These are phyloP conservation scores for Capsicum chinense DNA, from an alignment of 257 asterid genomes.

Conservation along the genomic window DNA sequence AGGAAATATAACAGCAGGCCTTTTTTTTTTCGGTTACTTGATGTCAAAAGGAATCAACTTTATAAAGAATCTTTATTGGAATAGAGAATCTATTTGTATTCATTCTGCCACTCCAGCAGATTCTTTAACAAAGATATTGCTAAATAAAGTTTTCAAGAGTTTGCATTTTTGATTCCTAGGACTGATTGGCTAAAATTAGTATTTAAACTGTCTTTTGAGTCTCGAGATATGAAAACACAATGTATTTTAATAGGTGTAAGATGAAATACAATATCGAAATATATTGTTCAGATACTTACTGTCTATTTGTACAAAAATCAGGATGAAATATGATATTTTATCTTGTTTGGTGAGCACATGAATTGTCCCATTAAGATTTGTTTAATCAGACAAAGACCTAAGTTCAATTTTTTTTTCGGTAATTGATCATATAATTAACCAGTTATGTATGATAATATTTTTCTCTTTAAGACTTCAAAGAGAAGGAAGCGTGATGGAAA, in stretches of 20 bases:
- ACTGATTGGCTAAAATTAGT: background rate
- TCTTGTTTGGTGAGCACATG: background rate
- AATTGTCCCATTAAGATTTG: background rate
- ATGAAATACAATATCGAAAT: background rate
- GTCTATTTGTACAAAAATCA: background rate
- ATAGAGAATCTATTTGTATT: conserved; percentile 1
- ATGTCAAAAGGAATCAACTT: background rate
- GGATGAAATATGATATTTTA: background rate
- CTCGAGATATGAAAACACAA: conserved; percentile 13
- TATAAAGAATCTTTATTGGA: background rate
- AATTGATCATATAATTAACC: too few relatives aligned
- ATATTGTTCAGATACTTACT: background rate
- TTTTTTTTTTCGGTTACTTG: background rate
- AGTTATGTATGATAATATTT: too few relatives aligned
- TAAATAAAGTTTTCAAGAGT: background rate
- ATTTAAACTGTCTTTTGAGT: background rate
- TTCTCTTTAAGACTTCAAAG: too few relatives aligned
- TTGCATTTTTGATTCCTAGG: background rate
- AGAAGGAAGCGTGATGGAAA: too few relatives aligned
- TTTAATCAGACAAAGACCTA: background rate
- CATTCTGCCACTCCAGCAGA: background rate
- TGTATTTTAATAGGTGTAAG: conserved; percentile 1
- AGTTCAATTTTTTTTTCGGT: too few relatives aligned
- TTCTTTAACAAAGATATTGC: background rate
- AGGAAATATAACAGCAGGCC: too few relatives aligned